A percentile compares a stretch with the other conserved stretches of the same genome.
These are phyloP conservation scores for Straminergon stramineum DNA, from an alignment of 225 moss, liverwort and hornwort species.

Conservation along the genomic window DNA sequence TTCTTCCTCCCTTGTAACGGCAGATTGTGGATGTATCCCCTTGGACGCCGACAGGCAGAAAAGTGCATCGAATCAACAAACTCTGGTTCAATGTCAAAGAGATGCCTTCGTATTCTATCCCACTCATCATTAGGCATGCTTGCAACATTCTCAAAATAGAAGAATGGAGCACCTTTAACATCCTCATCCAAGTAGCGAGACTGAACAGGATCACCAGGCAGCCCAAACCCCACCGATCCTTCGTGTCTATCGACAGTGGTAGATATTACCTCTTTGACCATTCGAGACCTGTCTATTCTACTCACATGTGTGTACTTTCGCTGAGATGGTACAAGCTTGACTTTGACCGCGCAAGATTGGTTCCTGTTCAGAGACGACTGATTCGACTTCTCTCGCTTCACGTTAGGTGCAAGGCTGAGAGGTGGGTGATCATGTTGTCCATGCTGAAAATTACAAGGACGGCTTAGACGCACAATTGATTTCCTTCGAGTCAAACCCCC, in stretches of 20 bases:
- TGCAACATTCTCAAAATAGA: slow-evolving; percentile 83
- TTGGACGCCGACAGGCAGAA: slow-evolving; percentile 55
- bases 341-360: background rate
- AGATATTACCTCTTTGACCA: background rate
- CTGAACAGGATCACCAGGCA: slow-evolving; percentile 33
- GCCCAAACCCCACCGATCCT: slow-evolving; percentile 45
- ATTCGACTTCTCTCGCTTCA: background rate
- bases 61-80: slow-evolving; percentile 66
- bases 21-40: slow-evolving; percentile 82
- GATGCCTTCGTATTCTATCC: slow-evolving; percentile 48
- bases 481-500: background rate
- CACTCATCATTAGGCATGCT: slow-evolving; percentile 54
- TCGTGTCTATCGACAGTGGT: background rate
- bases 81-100: slow-evolving; percentile 55
- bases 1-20: slow-evolving; percentile 53
- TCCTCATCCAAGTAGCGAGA: slow-evolving; percentile 31
- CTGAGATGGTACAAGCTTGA: background rate
- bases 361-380: background rate
- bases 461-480: slow-evolving; percentile 1
- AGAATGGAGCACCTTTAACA: slow-evolving; percentile 50
- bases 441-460: background rate
- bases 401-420: background rate
- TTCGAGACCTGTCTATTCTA: background rate
- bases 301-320: background rate
- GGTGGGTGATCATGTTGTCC: background rate